Base-by-base conservation (phyloP, 805 yeast species). In the Wickerhamomyces bisporus region DNA sequence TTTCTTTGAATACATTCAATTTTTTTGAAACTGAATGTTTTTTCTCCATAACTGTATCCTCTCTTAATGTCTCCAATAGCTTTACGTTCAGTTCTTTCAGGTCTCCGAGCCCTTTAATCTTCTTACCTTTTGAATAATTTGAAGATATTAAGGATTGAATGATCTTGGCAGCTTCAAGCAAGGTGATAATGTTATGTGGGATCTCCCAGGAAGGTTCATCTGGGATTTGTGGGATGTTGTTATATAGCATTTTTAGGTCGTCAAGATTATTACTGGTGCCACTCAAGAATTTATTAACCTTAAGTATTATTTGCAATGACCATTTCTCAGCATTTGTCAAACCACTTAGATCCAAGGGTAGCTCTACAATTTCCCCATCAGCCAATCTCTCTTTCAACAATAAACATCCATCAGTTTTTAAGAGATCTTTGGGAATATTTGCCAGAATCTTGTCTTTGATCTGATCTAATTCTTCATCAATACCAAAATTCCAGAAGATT, bases 401-500 rank as follows among this genome's bases (percentile, higher is more conserved):
- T 9, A 45, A 36, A 5, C 46, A 32, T 18, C 35, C 36, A 34
- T 53, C 47, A 30, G 47, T 46, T 1, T 40, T 19, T 7, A 10
- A 16, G 21, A 8, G 40, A 3, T 19, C 10, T 15, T 17, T 31
- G 3, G 44, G 44, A 11, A 55, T 39, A n/a, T 41, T 48, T 2
- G 33, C 41, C 21, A 52, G 21, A 4, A 41, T 32, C 6, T 36
- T 17, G 10, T 34, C 16, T 26, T 38, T 30, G n/a, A 5, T n/a
- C 13, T 38, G 35, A 2, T 14, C 36, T 3, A 48, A 39, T n/a
- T 43, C 52, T 28, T 61, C 61, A 30, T 61, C 62, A 25, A 61
- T 53, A 12, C 73, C 78, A 48, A 71, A 60, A 37, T 73, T 71
- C 75, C 79, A 77, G 34, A 79, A 50, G 8, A 75, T 70, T 6